Conservation (phyloP, 2,329 filamentous ascomycete genomes). For the Pseudogymnoascus sp. region DNA sequence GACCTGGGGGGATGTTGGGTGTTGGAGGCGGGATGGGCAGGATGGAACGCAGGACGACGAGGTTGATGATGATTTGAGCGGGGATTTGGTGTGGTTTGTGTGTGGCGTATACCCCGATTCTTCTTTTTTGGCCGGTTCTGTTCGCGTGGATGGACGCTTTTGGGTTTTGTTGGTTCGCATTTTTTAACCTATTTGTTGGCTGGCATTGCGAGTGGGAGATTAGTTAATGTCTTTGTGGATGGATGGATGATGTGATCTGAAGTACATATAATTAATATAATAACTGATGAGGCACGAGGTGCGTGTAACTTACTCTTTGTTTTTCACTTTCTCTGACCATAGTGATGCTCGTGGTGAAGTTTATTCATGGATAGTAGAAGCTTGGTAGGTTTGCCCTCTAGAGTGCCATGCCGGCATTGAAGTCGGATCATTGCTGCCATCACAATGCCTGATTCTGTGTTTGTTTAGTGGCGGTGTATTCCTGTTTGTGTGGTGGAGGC, state of each 20-base stretch:
- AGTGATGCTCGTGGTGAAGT: not conserved
- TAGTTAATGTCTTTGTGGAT: not conserved
- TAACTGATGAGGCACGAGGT: not conserved
- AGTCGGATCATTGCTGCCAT: not conserved
- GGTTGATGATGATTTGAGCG: conserved; percentile 39
- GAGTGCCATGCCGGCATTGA: not conserved
- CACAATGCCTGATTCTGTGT: not conserved
- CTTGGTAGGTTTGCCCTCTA: not conserved
- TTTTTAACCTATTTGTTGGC: too few species aligned
- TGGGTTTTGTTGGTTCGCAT: not conserved
- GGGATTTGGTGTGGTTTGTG: not conserved
- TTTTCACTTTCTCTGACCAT: not conserved
- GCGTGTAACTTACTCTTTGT: not conserved
- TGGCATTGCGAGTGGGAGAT: conserved; percentile 15
- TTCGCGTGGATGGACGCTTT: not conserved
- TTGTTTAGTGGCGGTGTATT: not conserved
- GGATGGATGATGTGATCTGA: not conserved
- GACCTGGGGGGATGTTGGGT: conserved; percentile 11
- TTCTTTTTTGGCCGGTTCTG: not conserved
- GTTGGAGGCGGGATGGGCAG: conserved; percentile 19
- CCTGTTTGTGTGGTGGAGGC: not conserved
- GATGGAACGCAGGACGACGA: conserved; percentile 39
- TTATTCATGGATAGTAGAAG: not conserved
- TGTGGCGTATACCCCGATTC: not conserved
- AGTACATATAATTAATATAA: not conserved